phyloP scores from a whole-genome alignment of 2,329 filamentous ascomycete species.

The Colletotrichum incanum region DNA sequence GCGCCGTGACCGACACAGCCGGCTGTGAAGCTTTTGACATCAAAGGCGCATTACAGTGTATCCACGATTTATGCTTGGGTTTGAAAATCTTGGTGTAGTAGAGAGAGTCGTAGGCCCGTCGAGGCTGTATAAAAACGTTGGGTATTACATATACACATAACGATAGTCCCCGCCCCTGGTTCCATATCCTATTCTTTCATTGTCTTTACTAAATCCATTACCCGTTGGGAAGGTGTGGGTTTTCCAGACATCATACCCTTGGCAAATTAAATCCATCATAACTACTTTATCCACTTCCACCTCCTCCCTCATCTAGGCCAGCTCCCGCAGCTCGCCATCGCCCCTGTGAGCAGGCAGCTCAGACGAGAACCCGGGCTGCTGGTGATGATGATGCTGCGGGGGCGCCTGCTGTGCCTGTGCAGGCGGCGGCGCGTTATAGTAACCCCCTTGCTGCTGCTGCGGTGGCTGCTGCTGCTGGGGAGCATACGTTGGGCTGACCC shows the following conservation, averaged over 20 bases:
- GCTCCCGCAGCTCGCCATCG: constrained; percentile 52
- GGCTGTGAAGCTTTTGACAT: constrained; percentile 43
- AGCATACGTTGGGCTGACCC: constrained; percentile 24
- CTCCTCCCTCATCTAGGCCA: constrained; percentile 46
- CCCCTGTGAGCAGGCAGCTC: constrained; percentile 52
- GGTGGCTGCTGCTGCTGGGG: constrained; percentile 20
- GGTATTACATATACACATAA: constrained; percentile 30
- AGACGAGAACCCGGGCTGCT: constrained; percentile 39
- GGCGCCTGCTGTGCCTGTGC: constrained; percentile 8
- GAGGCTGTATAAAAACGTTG: constrained; percentile 5
- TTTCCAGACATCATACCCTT: neutral
- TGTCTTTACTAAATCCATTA: neutral
- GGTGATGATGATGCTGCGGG: constrained; percentile 27
- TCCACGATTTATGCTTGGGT: neutral
- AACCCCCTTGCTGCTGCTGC: constrained; percentile 22
- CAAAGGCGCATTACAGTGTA: neutral
- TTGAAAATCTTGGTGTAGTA: constrained; percentile 5
- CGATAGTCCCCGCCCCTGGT: constrained; percentile 21
- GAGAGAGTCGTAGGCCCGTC: constrained; percentile 15
- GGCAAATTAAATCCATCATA: constrained; percentile 8
- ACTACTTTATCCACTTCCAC: neutral
- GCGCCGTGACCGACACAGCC: constrained; percentile 51
- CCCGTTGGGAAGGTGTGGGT: neutral
- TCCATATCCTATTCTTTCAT: neutral
- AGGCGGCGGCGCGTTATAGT: constrained; percentile 7